Evolutionary conservation across 345 rosid species (phyloP).

Genomic region (Linum tenue): DNA sequence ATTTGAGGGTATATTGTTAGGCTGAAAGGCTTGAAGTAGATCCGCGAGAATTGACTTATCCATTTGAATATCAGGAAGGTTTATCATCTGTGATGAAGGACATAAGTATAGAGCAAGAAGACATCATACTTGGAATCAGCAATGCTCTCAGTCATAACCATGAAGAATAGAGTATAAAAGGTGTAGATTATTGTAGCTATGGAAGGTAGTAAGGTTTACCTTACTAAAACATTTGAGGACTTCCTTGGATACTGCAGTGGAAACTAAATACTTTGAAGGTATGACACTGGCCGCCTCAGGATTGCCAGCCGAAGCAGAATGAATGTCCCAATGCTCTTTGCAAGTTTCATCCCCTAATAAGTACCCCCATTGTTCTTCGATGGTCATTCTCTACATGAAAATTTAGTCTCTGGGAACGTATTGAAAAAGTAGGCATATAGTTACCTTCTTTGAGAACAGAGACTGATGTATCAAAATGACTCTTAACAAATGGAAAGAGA

Average conservation of each 20-base stretch:
- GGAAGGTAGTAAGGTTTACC: constrained; percentile 30
- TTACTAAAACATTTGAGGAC: constrained; percentile 53
- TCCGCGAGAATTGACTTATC: constrained; percentile 40
- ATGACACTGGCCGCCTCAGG: constrained; percentile 36
- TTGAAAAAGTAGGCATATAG: constrained; percentile 10
- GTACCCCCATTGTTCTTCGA: constrained; percentile 11
- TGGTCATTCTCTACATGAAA: constrained; percentile 7
- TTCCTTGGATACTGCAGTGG: constrained; percentile 49
- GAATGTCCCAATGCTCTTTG: constrained; percentile 53
- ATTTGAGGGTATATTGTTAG: constrained; percentile 26
- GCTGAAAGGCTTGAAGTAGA: constrained; percentile 65
- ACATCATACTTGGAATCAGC: not conserved
- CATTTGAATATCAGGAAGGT: constrained; percentile 41
- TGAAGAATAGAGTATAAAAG: not conserved
- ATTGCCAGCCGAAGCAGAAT: constrained; percentile 44
- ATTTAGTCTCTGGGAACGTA: constrained; percentile 5
- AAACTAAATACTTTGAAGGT: constrained; percentile 41
- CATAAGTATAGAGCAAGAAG: not conserved
- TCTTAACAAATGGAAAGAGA: constrained; percentile 47
- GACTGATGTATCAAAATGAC: constrained; percentile 44
- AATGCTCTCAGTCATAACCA: not conserved
- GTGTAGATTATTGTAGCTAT: not conserved
- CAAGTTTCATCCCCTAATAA: constrained; percentile 52
- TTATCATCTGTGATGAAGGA: constrained; percentile 34
- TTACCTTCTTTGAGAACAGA: constrained; percentile 52